A percentile compares a stretch with the other conserved stretches of the same genome.
Evolutionary conservation across 805 yeast species (phyloP).

Genomic region (Helenozyma baotianmanensis): DNA sequence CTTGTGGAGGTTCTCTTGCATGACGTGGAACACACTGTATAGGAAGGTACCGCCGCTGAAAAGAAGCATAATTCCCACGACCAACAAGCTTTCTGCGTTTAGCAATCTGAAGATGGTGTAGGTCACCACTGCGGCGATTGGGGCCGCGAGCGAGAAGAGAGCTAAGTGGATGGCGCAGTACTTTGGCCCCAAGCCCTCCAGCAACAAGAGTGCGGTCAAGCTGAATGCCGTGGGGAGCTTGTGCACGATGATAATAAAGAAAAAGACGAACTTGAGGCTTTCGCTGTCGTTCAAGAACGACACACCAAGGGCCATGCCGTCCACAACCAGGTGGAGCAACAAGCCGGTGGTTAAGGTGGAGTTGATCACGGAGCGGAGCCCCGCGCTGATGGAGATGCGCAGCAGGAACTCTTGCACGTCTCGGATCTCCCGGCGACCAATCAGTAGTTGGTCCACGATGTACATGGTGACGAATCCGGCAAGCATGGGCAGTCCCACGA

Average conservation of each 20-base stretch:
- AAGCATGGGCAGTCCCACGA: conserved; percentile 46
- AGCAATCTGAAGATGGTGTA: conserved; percentile 35
- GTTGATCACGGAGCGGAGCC: conserved; percentile 24
- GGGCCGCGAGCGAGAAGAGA: conserved; percentile 51
- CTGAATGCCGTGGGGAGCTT: conserved; percentile 76
- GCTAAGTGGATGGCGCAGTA: conserved; percentile 44
- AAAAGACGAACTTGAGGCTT: conserved; percentile 42
- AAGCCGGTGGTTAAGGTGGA: conserved; percentile 58
- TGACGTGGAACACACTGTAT: conserved; percentile 64
- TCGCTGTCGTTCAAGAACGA: conserved; percentile 39
- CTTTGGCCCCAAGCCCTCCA: conserved; percentile 27
- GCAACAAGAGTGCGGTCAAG: conserved; percentile 49
- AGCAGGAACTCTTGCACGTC: conserved; percentile 1
- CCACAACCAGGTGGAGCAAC: conserved; percentile 62
- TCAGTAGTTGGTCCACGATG: conserved; percentile 38
- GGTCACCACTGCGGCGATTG: conserved; percentile 53
- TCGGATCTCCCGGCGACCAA: not conserved
- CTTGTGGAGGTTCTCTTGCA: conserved; percentile 30
- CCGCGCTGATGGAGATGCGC: not conserved
- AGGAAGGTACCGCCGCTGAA: conserved; percentile 72
- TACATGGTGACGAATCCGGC: conserved; percentile 54
- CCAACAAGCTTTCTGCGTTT: conserved; percentile 27
- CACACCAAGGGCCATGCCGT: conserved; percentile 71
- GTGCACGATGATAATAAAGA: conserved; percentile 61
- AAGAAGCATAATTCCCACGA: conserved; percentile 52